Conservation (phyloP, 2,329 filamentous ascomycete genomes). For the Daldinia eschscholtzii region DNA sequence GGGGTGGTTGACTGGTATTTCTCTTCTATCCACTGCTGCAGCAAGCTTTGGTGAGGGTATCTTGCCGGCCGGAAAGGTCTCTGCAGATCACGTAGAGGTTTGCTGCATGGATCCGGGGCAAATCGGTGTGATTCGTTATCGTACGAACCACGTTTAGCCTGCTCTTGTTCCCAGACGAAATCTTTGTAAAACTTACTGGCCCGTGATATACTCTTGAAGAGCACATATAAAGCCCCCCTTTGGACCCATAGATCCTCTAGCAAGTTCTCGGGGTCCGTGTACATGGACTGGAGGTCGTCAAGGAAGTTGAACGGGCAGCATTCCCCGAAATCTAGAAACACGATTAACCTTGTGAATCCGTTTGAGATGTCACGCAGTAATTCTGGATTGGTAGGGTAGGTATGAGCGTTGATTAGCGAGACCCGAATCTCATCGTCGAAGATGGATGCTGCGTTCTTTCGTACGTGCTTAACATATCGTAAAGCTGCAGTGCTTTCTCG, state of each 20-base stretch:
- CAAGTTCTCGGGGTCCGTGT: conserved; percentile 12
- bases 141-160: neutral
- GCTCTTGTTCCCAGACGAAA: neutral
- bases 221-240: conserved; percentile 1
- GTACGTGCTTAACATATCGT: conserved; percentile 12
- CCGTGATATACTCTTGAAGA: conserved; percentile 12
- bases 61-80: conserved; percentile 7
- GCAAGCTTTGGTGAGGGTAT: conserved; percentile 12
- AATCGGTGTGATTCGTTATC: conserved; percentile 8
- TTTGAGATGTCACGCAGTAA: neutral
- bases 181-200: conserved; percentile 28
- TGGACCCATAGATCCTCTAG: conserved; percentile 37
- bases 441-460: neutral
- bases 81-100: conserved; percentile 3
- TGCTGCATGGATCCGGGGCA: conserved; percentile 26
- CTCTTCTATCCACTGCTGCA: conserved; percentile 6
- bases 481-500: neutral
- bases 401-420: neutral
- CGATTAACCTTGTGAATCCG: conserved; percentile 21
- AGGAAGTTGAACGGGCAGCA: neutral
- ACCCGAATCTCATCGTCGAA: conserved; percentile 5
- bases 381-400: conserved; percentile 19
- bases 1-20: neutral
- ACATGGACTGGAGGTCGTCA: neutral
- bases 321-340: neutral